Conservation (phyloP, 352 stramenopile genomes). For the Phytophthora niederhauseri region DNA sequence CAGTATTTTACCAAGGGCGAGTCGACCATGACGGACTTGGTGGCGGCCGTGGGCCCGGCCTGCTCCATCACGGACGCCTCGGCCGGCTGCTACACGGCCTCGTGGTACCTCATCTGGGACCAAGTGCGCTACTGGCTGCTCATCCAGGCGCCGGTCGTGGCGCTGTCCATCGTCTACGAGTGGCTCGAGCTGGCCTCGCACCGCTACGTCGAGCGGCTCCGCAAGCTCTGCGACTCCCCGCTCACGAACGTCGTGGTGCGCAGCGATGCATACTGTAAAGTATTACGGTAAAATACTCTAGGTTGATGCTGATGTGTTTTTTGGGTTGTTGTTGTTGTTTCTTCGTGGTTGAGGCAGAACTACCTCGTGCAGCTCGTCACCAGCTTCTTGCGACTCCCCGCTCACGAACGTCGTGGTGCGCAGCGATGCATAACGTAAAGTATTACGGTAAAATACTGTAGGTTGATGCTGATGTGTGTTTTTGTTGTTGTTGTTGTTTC, state of each 20-base stretch:
- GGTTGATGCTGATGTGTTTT: neutral
- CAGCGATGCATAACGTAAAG: neutral
- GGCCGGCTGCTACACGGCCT: constrained; percentile 75
- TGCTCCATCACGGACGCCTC: constrained; percentile 67
- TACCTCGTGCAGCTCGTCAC: constrained; percentile 81
- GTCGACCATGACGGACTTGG: constrained; percentile 25
- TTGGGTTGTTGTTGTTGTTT: neutral
- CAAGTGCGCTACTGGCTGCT: constrained; percentile 84
- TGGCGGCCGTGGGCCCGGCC: constrained; percentile 25
- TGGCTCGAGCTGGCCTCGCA: constrained; percentile 79
- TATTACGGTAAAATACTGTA: neutral
- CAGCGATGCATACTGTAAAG: neutral
- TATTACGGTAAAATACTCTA: neutral
- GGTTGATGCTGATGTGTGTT: neutral
- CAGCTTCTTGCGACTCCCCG: constrained; percentile 62
- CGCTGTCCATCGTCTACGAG: constrained; percentile 76
- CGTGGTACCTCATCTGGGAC: constrained; percentile 83
- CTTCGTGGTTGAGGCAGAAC: constrained; percentile 46
- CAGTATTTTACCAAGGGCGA: neutral
- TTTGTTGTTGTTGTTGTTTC: too few relatives aligned
- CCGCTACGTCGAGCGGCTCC: constrained; percentile 68
- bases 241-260: constrained; percentile 69
- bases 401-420: too few relatives aligned
- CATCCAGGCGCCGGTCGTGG: constrained; percentile 72
- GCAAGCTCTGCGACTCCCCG: constrained; percentile 69